These are phyloP conservation scores for Populus davidiana DNA, from an alignment of 345 rosid species.

Conservation along the genomic window DNA sequence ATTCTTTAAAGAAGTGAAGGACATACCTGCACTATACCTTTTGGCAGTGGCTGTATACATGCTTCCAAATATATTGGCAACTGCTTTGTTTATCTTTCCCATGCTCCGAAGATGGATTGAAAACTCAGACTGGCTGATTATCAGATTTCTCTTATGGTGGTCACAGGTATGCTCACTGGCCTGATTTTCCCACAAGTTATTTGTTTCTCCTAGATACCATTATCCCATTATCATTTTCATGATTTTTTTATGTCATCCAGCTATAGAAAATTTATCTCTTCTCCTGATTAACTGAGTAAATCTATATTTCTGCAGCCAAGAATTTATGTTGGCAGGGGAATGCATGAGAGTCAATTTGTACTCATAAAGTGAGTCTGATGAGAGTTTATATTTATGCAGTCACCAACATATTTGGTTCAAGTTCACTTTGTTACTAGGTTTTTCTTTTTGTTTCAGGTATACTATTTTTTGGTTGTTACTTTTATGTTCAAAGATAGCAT, in stretches of 20 bases:
- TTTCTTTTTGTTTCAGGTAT: constrained; percentile 53
- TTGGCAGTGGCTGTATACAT: constrained; percentile 75
- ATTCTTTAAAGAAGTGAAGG: constrained; percentile 57
- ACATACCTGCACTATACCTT: constrained; percentile 72
- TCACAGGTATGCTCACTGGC: constrained; percentile 61
- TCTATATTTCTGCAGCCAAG: constrained; percentile 67
- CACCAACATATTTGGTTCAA: constrained; percentile 8
- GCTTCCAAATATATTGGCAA: constrained; percentile 75
- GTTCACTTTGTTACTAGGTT: constrained; percentile 4
- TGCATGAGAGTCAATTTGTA: constrained; percentile 96
- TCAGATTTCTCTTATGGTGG: constrained; percentile 96
- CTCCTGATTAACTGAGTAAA: constrained; percentile 17
- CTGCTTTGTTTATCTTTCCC: constrained; percentile 82
- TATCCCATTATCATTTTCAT: neutral
- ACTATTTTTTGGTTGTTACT: constrained; percentile 86
- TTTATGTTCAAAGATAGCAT: constrained; percentile 59
- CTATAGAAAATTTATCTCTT: constrained; percentile 3
- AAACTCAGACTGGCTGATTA: constrained; percentile 88
- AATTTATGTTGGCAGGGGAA: constrained; percentile 90
- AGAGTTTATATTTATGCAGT: constrained; percentile 4
- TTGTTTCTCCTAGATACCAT: neutral
- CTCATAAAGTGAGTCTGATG: constrained; percentile 70
- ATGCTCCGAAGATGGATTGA: constrained; percentile 98
- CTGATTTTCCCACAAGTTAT: constrained; percentile 3
- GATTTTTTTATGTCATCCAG: neutral